Evolutionary conservation across 306 rosid species (phyloP).

Genomic region (Corylus avellana): DNA sequence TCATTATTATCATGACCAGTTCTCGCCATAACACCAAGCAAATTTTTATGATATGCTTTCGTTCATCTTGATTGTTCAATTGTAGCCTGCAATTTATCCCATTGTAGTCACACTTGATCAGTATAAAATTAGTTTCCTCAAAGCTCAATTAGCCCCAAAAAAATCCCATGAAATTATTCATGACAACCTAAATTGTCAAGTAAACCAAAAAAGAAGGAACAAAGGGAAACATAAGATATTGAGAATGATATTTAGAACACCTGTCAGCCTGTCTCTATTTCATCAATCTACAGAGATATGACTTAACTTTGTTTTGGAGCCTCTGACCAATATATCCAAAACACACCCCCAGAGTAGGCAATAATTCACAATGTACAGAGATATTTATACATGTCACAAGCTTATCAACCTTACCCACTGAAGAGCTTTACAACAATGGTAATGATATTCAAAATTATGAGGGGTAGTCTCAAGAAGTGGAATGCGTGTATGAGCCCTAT

Average conservation of each 20-base stretch:
- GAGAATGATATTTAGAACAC: slow-evolving; percentile 1
- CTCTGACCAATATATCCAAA: not conserved
- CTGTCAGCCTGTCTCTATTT: not conserved
- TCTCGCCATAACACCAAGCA: not conserved
- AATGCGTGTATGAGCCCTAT: slow-evolving; percentile 68
- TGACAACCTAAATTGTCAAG: not conserved
- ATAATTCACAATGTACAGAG: slow-evolving; percentile 1
- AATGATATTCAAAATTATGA: slow-evolving; percentile 57
- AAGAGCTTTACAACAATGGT: slow-evolving; percentile 54
- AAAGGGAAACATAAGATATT: not conserved
- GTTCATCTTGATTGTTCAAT: not conserved
- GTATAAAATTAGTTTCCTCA: not conserved
- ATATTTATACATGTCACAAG: not conserved
- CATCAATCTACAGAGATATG: not conserved
- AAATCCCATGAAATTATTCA: not conserved
- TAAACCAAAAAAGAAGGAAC: not conserved
- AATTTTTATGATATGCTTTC: not conserved
- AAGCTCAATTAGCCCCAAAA: not conserved
- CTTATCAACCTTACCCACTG: slow-evolving; percentile 47
- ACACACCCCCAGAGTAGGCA: not conserved
- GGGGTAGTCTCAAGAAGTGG: slow-evolving; percentile 75
- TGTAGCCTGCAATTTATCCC: not conserved
- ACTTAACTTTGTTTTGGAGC: not conserved
- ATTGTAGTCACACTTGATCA: not conserved
- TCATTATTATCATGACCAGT: not conserved